phyloP scores from a whole-genome alignment of 2,329 filamentous ascomycete species.

The Colletotrichum agaves region DNA sequence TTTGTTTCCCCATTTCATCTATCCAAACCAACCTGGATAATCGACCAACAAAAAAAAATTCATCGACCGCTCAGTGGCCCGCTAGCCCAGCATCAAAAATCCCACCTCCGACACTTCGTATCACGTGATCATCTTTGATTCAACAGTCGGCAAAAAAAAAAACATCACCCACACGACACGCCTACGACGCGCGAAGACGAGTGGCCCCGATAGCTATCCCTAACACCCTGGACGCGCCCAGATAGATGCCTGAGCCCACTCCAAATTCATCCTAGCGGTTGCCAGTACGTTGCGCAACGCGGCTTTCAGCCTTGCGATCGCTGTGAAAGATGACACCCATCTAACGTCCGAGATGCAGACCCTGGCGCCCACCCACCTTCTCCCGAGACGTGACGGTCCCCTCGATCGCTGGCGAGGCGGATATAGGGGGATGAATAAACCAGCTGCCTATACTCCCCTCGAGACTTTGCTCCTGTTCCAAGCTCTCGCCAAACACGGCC shows the following conservation, averaged over 20 bases:
- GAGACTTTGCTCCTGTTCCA: slow-evolving; percentile 90
- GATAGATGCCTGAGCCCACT: slow-evolving; percentile 36
- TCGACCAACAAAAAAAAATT: slow-evolving; percentile 31
- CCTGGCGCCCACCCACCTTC: slow-evolving; percentile 67
- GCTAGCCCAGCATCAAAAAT: slow-evolving; percentile 18
- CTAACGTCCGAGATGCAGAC: slow-evolving; percentile 44
- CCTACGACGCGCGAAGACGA: slow-evolving; percentile 24
- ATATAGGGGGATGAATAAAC: slow-evolving; percentile 66
- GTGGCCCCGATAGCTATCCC: slow-evolving; percentile 30
- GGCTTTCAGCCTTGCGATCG: slow-evolving; percentile 32
- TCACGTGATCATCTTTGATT: slow-evolving; percentile 27
- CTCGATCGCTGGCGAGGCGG: slow-evolving; percentile 67
- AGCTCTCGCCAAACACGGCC: slow-evolving; percentile 75
- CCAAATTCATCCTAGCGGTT: slow-evolving; percentile 36
- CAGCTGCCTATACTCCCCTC: slow-evolving; percentile 80
- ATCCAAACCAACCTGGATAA: slow-evolving; percentile 32
- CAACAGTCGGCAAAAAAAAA: slow-evolving; percentile 3
- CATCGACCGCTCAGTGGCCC: slow-evolving; percentile 29
- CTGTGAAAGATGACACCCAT: slow-evolving; percentile 27
- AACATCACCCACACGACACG: slow-evolving; percentile 31
- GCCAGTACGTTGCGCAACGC: slow-evolving; percentile 38
- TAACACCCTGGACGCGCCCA: slow-evolving; percentile 28
- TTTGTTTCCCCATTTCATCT: slow-evolving; percentile 24
- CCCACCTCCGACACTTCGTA: slow-evolving; percentile 10
- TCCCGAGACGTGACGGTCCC: slow-evolving; percentile 63